A percentile compares a stretch with the other conserved stretches of the same genome.
phyloP scores from a whole-genome alignment of 2,329 filamentous ascomycete species.

The Cladosporium phlei region DNA sequence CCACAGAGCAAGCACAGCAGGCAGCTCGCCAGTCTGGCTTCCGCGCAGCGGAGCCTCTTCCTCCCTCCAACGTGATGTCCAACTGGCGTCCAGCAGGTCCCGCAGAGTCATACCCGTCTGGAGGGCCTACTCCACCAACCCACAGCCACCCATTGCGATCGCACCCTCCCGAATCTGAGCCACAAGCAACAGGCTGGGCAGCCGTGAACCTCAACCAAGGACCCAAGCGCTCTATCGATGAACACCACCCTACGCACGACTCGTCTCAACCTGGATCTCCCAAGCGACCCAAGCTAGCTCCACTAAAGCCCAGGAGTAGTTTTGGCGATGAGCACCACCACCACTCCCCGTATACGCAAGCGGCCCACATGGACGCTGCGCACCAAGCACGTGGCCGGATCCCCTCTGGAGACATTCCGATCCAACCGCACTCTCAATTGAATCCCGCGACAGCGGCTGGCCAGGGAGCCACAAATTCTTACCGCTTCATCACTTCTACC shows the following conservation, averaged over 20 bases:
- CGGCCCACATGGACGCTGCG: slow-evolving; percentile 2
- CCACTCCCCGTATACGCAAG: slow-evolving; percentile 7
- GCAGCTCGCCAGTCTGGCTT: slow-evolving; percentile 5
- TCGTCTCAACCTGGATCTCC: slow-evolving; percentile 34
- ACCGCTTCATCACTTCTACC: slow-evolving; percentile 32
- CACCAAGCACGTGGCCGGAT: slow-evolving; percentile 1
- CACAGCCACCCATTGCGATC: slow-evolving; percentile 18
- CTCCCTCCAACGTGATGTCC: slow-evolving; percentile 21
- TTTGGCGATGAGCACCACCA: slow-evolving; percentile 27
- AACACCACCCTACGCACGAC: slow-evolving; percentile 31
- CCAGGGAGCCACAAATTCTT: slow-evolving; percentile 19
- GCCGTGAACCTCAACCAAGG: slow-evolving; percentile 41
- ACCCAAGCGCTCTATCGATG: slow-evolving; percentile 38
- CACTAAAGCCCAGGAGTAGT: slow-evolving; percentile 31
- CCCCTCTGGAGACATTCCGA: neutral
- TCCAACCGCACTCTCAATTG: slow-evolving; percentile 12
- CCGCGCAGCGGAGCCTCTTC: slow-evolving; percentile 3
- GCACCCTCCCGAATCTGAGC: slow-evolving; percentile 21
- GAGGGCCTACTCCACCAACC: slow-evolving; percentile 17
- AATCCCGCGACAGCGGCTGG: slow-evolving; percentile 18
- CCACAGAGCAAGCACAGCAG: slow-evolving; percentile 3
- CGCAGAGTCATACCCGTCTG: slow-evolving; percentile 17
- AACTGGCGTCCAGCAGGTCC: slow-evolving; percentile 27
- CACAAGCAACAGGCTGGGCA: slow-evolving; percentile 37
- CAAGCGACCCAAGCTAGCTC: slow-evolving; percentile 43